Evolutionary conservation across 1,284 basidiomycete genomes (phyloP), one percentile per base, ranked within the genome.

Genomic region (Abortiporus biennis): DNA sequence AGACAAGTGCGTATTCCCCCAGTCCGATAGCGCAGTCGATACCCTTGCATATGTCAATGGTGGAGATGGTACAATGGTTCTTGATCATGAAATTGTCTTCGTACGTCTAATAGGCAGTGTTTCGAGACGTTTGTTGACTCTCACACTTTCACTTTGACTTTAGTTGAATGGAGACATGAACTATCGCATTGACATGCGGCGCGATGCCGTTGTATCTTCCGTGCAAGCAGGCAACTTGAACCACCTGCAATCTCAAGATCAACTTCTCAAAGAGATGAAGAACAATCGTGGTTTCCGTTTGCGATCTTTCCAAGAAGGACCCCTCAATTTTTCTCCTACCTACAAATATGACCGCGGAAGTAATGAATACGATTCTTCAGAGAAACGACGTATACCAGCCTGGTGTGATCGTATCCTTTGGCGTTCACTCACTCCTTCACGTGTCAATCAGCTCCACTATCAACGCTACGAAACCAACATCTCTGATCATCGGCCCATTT

Each of bases 321-420:
- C 79, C 0, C 78, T 96, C 48, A 76, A 69, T 0, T 96, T 94
- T 56, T 58, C 76, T 15, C 94, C 94, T 12, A 99, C 95, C 15
- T 99, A 98, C 79, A 98, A 98, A 65, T 98, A 96, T 65, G 90
- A 97, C 59, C 78, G 76, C 1, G 68, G 76, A 3, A 82, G 88
- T 4, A 62, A 77, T 56, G 76, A 81, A 47, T 99, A 90, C 57
- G 95, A 99, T 59, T 71, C 84, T 2, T 90, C 85, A 1, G 90
- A 92, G 57, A 98, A 98, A 62, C 75, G 78, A 17, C 79, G 95
- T 0, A 75, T 84, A 6, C 95, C 94, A 1, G 92, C 94, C 0
- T 98, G 94, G 92, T 99, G 95, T 63, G 95, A 99, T 62, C 80
- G 95, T 5, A 78, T 98, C 17, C 67, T 98, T 30, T 96, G 86